A percentile compares a stretch with the other conserved stretches of the same genome.
These are phyloP conservation scores for Erodium chrysanthum DNA, from an alignment of 441 rosid species.

Conservation along the genomic window DNA sequence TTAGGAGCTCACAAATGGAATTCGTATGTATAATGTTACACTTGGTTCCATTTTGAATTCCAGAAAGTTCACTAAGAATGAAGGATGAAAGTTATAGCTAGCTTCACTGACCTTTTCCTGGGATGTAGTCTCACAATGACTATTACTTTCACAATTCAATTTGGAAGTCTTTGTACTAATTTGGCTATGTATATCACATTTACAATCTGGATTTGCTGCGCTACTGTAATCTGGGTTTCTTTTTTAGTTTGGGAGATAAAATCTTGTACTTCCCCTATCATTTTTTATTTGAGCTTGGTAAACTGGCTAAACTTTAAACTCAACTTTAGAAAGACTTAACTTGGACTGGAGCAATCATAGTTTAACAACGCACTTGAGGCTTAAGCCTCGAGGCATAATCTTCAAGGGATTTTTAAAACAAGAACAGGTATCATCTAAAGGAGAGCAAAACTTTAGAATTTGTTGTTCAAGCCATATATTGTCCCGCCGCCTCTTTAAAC, in stretches of 20 bases:
- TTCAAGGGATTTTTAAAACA: too few relatives aligned
- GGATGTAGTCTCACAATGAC: neutral
- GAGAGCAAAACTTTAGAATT: too few relatives aligned
- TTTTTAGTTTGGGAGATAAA: neutral
- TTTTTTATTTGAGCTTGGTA: neutral
- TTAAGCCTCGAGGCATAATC: too few relatives aligned
- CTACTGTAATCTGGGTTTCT: neutral
- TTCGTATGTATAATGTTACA: neutral
- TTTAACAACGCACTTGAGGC: too few relatives aligned
- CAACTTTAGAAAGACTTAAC: neutral
- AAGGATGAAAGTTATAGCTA: too few relatives aligned
- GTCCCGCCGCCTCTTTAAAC: too few relatives aligned
- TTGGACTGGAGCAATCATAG: neutral
- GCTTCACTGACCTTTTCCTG: too few relatives aligned
- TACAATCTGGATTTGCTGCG: neutral
- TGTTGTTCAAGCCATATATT: too few relatives aligned
- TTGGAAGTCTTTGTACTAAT: neutral
- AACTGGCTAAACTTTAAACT: neutral
- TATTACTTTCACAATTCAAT: neutral
- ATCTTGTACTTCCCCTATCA: neutral
- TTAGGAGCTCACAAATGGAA: neutral
- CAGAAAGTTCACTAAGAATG: too few relatives aligned
- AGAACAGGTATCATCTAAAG: too few relatives aligned
- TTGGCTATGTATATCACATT: neutral
- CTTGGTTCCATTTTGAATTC: neutral